These are phyloP conservation scores for Persicaria tinctoria DNA, from an alignment of 148 eudicot species.

Conservation along the genomic window DNA sequence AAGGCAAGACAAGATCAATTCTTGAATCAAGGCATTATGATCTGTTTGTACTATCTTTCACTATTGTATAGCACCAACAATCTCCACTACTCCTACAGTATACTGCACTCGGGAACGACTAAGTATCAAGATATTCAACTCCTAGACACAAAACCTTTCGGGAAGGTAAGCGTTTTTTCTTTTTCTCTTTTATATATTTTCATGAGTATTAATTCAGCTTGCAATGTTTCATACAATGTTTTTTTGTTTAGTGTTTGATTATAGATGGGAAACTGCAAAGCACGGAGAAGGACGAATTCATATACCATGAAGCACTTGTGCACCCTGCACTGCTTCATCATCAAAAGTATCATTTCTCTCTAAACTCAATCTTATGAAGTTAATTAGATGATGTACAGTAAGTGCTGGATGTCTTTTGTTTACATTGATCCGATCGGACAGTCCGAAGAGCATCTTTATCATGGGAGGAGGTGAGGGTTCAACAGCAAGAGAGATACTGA, in stretches of 20 bases:
- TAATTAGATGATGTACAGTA: neutral
- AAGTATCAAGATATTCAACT: slow-evolving; percentile 92
- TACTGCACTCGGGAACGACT: slow-evolving; percentile 78
- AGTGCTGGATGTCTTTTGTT: slow-evolving; percentile 21
- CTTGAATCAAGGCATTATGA: neutral
- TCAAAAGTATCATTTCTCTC: slow-evolving; percentile 29
- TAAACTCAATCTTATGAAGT: neutral
- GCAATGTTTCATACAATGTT: neutral
- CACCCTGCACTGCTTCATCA: slow-evolving; percentile 84
- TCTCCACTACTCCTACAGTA: slow-evolving; percentile 33
- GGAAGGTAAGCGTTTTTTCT: slow-evolving; percentile 43
- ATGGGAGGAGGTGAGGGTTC: slow-evolving; percentile 99
- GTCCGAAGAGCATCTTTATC: slow-evolving; percentile 64
- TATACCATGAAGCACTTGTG: slow-evolving; percentile 90
- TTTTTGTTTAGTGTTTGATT: slow-evolving; percentile 49
- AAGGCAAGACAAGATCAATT: slow-evolving; percentile 1
- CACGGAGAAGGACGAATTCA: slow-evolving; percentile 87
- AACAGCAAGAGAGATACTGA: slow-evolving; percentile 79
- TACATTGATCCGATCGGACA: slow-evolving; percentile 15
- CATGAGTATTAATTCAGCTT: neutral
- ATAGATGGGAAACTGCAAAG: slow-evolving; percentile 96
- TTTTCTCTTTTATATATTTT: neutral
- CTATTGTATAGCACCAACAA: neutral
- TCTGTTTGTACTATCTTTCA: neutral
- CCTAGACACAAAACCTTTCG: slow-evolving; percentile 93